Conservation (phyloP, 768 basidiomycete species). For the Suillus subalutaceus region DNA sequence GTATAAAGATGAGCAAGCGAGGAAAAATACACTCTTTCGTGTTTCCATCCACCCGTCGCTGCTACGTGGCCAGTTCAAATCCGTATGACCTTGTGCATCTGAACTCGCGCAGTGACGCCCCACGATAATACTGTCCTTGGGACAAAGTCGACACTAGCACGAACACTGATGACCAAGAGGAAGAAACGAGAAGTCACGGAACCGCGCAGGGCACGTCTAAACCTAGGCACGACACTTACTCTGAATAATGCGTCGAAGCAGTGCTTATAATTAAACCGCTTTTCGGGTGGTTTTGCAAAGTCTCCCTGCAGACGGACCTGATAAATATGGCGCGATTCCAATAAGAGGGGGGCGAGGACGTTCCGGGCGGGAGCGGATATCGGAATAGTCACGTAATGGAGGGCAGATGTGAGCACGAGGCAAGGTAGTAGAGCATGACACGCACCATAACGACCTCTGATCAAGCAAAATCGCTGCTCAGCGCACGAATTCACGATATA, state of each 20-base stretch:
- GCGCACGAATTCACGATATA: not conserved
- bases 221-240: conserved; percentile 46
- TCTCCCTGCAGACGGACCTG: conserved; percentile 87
- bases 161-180: not conserved
- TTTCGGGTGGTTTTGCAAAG: conserved; percentile 85
- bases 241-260: conserved; percentile 86
- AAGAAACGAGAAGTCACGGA: not conserved
- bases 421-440: conserved; percentile 9
- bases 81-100: not conserved
- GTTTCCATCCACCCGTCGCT: not conserved
- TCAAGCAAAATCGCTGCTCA: not conserved
- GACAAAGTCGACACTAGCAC: not conserved
- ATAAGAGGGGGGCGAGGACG: not conserved
- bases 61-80: not conserved
- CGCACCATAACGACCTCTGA: conserved; percentile 74
- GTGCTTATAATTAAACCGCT: conserved; percentile 89
- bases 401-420: conserved; percentile 6
- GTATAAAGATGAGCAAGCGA: conserved; percentile 3
- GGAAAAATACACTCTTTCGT: not conserved
- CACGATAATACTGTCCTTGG: not conserved
- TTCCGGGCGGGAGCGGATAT: conserved; percentile 3
- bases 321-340: conserved; percentile 6
- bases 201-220: not conserved
- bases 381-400: conserved; percentile 13
- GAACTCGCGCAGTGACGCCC: not conserved